Conservation (phyloP, 371 early-diverging fungal genomes). For the Mucor racemosus region DNA sequence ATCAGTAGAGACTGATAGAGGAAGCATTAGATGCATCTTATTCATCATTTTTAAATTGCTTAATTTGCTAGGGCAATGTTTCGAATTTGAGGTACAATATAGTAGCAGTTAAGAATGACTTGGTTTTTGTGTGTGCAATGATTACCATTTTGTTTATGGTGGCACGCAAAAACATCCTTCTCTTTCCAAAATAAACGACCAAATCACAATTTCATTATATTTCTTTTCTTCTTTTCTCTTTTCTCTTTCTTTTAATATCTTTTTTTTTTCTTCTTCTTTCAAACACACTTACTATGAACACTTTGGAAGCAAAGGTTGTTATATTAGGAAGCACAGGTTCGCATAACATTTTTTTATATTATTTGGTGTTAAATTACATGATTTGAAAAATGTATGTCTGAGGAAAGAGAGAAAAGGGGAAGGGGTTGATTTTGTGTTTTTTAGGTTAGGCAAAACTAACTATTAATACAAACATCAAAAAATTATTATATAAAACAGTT, state of each 20-base stretch:
- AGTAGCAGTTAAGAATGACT: neutral
- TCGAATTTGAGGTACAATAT: neutral
- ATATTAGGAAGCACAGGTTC: conserved; percentile 69
- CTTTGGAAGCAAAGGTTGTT: conserved; percentile 73
- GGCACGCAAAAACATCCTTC: neutral
- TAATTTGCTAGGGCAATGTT: neutral
- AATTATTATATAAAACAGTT: neutral
- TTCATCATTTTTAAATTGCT: too few species aligned
- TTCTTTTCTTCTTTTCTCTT: conserved; percentile 7
- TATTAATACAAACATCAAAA: neutral
- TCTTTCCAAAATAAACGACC: neutral
- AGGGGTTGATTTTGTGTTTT: neutral
- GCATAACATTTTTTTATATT: conserved; percentile 19
- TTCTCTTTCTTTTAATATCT: conserved; percentile 5
- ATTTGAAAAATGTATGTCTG: neutral
- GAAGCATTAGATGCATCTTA: neutral
- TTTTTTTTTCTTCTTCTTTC: too few species aligned
- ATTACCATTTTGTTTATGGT: neutral
- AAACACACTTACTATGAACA: conserved; percentile 13
- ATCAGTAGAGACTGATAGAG: too few species aligned
- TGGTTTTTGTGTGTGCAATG: neutral
- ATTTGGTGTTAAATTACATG: too few species aligned
- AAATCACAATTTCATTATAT: conserved; percentile 2
- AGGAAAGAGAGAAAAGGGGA: conserved; percentile 2
- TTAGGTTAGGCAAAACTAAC: neutral